phyloP scores from a whole-genome alignment of 768 basidiomycete species.

The Russula virescens region DNA sequence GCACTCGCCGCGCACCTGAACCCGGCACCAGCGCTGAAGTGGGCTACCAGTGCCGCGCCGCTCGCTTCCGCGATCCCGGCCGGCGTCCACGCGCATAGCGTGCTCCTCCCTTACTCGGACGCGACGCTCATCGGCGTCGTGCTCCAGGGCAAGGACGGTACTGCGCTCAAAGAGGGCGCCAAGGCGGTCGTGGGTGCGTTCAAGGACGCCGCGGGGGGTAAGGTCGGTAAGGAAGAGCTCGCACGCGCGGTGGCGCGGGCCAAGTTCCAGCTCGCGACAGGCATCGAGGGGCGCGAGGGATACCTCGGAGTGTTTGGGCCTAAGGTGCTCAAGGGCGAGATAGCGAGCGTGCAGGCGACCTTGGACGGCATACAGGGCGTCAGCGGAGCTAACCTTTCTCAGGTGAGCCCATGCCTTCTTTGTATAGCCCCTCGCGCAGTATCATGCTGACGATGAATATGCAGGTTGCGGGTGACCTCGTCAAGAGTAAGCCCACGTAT shows the following conservation, averaged over 20 bases:
- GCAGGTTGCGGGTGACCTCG: constrained; percentile 59
- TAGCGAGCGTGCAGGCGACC: constrained; percentile 53
- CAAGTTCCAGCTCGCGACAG: constrained; percentile 73
- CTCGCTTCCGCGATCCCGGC: constrained; percentile 54
- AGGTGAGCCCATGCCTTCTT: constrained; percentile 40
- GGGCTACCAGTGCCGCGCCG: constrained; percentile 70
- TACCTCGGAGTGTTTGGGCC: constrained; percentile 51
- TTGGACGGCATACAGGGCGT: constrained; percentile 68
- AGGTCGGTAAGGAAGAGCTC: constrained; percentile 59
- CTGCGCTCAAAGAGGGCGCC: constrained; percentile 60
- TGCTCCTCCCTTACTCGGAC: constrained; percentile 88
- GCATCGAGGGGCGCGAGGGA: constrained; percentile 65
- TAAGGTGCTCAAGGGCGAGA: constrained; percentile 60
- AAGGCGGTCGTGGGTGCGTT: constrained; percentile 64
- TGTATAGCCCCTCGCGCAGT: not conserved
- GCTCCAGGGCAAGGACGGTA: constrained; percentile 60
- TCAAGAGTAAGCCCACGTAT: constrained; percentile 76
- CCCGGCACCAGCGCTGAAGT: constrained; percentile 77
- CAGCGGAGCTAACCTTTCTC: constrained; percentile 57
- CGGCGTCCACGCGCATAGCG: constrained; percentile 59
- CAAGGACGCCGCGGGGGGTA: constrained; percentile 41
- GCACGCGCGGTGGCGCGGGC: constrained; percentile 83
- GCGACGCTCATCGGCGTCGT: constrained; percentile 82
- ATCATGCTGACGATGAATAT: not conserved
- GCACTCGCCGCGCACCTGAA: constrained; percentile 78